phyloP scores from a whole-genome alignment of 352 stramenopile species.

The Phytophthora citricola region DNA sequence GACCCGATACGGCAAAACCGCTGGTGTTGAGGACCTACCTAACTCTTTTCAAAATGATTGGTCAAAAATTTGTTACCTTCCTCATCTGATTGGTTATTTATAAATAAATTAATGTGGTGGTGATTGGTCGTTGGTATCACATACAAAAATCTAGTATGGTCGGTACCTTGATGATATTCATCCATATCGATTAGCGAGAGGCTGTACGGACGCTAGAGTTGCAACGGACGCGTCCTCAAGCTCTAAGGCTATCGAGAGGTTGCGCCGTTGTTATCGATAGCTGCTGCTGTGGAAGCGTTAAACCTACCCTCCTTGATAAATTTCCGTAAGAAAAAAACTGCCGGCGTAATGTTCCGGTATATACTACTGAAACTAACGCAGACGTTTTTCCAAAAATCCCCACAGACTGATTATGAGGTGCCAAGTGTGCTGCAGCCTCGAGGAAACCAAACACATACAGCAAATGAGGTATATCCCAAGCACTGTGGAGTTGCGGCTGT shows the following conservation, averaged over 20 bases:
- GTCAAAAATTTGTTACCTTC: background rate
- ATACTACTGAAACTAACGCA: too few species aligned
- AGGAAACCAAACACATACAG: constrained; percentile 3
- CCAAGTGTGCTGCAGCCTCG: background rate
- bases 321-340: too few species aligned
- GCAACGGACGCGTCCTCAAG: too few species aligned
- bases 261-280: too few species aligned
- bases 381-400: background rate
- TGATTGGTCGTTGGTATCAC: background rate
- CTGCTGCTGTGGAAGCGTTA: too few species aligned
- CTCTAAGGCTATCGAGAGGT: too few species aligned
- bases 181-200: constrained; percentile 10
- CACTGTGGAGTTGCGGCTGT: background rate
- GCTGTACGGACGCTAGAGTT: too few species aligned
- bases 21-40: constrained; percentile 17
- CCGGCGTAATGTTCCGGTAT: too few species aligned
- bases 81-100: constrained; percentile 10
- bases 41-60: constrained; percentile 1
- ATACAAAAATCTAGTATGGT: constrained; percentile 26
- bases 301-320: too few species aligned
- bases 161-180: constrained; percentile 31
- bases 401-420: constrained; percentile 15
- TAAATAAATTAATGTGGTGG: too few species aligned
- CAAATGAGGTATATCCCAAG: background rate
- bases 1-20: constrained; percentile 21